Percentiles rank a stretch among this genome's conserved stretches.
These are phyloP conservation scores for Phylloporus arenicola DNA, from an alignment of 768 basidiomycete genomes.

Conservation along the genomic window DNA sequence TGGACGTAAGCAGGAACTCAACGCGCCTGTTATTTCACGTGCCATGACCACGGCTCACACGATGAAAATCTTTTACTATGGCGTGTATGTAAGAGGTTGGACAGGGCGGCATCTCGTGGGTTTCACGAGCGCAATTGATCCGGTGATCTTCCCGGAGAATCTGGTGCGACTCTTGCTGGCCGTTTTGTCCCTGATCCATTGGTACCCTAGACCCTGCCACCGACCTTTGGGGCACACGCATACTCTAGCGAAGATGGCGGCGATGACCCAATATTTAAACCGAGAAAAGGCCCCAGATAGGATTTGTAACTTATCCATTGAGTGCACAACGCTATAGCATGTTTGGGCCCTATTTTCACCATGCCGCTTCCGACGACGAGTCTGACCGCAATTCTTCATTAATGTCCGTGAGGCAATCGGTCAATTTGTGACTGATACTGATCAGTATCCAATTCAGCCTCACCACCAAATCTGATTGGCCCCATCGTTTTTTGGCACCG, in stretches of 20 bases:
- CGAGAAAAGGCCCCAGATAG: not conserved
- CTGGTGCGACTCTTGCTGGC: not conserved
- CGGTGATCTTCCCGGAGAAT: not conserved
- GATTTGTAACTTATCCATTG: not conserved
- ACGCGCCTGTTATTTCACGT: not conserved
- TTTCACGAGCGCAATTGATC: slow-evolving; percentile 10
- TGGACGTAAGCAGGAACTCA: too few species aligned
- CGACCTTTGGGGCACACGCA: not conserved
- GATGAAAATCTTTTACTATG: not conserved
- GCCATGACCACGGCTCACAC: not conserved
- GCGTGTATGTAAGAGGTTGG: slow-evolving; percentile 1
- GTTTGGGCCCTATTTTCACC: not conserved
- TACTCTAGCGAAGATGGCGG: slow-evolving; percentile 4
- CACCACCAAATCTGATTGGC: not conserved
- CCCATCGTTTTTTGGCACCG: not conserved
- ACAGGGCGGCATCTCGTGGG: slow-evolving; percentile 19
- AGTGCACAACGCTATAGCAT: slow-evolving; percentile 1
- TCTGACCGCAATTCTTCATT: not conserved
- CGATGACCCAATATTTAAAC: slow-evolving; percentile 11
- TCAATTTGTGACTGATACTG: not conserved
- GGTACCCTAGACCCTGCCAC: slow-evolving; percentile 7
- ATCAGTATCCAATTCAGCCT: slow-evolving; percentile 6
- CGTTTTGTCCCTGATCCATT: not conserved
- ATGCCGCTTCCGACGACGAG: not conserved
- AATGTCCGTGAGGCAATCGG: slow-evolving; percentile 10